A percentile compares a stretch with the other conserved stretches of the same genome.
These are phyloP conservation scores for Rubus idaeus DNA, from an alignment of 306 rosid species.

Conservation along the genomic window DNA sequence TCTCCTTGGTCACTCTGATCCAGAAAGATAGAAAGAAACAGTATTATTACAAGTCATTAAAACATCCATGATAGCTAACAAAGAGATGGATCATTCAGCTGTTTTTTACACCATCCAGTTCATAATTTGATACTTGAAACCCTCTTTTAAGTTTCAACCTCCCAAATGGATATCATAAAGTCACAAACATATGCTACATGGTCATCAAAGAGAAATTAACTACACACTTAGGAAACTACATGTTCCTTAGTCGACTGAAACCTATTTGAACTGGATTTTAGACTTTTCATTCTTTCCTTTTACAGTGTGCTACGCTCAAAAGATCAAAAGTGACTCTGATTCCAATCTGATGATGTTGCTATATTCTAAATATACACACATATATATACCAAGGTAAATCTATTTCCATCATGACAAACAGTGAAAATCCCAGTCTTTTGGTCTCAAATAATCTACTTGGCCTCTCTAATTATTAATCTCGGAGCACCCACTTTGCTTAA, in stretches of 20 bases:
- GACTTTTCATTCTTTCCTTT: neutral
- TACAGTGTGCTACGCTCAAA: neutral
- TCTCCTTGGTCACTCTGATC: conserved; percentile 73
- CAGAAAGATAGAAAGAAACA: neutral
- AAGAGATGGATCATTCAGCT: neutral
- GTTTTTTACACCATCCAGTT: neutral
- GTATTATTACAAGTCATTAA: neutral
- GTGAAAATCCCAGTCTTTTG: neutral
- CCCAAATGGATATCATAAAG: neutral
- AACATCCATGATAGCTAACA: neutral
- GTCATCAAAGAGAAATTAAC: neutral
- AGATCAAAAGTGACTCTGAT: neutral
- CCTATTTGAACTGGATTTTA: neutral
- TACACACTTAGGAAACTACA: neutral
- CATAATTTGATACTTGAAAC: neutral
- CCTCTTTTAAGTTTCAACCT: neutral
- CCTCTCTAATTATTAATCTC: neutral
- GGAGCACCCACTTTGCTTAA: neutral
- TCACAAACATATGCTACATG: neutral
- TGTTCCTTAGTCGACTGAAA: neutral
- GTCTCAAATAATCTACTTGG: neutral
- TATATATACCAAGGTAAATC: neutral
- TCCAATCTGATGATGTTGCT: neutral
- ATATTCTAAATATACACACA: neutral
- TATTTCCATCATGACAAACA: neutral